These are phyloP conservation scores for Dactylellina parvicollis DNA, from an alignment of 2,329 filamentous ascomycete genomes.

Conservation along the genomic window DNA sequence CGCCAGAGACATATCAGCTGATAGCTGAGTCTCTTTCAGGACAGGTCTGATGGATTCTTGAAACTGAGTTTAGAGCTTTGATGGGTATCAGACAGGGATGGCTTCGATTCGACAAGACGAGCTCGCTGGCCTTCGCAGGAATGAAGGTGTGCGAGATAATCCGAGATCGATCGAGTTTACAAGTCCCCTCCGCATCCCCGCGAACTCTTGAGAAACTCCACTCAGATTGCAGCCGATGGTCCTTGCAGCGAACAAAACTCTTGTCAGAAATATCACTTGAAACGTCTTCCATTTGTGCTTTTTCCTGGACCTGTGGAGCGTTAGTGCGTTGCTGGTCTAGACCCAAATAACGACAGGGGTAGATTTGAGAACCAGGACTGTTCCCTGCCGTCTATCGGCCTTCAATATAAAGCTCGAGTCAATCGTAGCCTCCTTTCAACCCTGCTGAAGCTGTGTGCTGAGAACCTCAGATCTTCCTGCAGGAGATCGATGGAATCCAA, in stretches of 20 bases:
- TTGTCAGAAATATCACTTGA: neutral
- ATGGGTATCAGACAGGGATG: constrained; percentile 8
- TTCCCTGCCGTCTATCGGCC: constrained; percentile 2
- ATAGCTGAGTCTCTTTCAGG: constrained; percentile 24
- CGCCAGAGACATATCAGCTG: constrained; percentile 37
- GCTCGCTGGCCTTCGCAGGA: neutral
- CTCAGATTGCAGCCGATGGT: neutral
- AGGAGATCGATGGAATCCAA: neutral
- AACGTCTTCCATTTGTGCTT: constrained; percentile 6
- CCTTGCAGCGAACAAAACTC: neutral
- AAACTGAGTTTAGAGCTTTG: constrained; percentile 36
- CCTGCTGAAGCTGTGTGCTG: neutral
- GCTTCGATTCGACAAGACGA: neutral
- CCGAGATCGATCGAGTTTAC: neutral
- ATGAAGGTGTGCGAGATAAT: constrained; percentile 3
- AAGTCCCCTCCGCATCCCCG: neutral
- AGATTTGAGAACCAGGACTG: neutral
- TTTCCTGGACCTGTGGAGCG: neutral
- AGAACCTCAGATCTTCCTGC: constrained; percentile 4
- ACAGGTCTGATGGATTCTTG: constrained; percentile 19
- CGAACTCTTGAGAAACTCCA: neutral
- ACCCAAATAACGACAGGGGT: constrained; percentile 16
- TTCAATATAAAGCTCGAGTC: constrained; percentile 1
- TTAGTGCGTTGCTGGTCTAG: constrained; percentile 12
- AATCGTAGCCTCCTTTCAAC: neutral